Evolutionary conservation across 78 protist species (phyloP).

Genomic region (Dictyostelium capitatum): DNA sequence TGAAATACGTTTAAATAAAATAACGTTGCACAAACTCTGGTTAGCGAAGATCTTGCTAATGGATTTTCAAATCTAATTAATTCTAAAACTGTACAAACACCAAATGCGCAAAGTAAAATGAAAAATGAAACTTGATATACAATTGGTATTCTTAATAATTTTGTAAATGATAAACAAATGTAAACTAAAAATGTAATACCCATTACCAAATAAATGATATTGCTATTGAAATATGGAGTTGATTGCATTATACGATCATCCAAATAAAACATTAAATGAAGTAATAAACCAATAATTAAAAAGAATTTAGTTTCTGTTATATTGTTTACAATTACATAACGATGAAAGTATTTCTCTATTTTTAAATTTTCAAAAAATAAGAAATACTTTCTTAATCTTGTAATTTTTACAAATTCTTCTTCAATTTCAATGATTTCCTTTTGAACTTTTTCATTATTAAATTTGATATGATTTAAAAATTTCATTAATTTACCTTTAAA

Average conservation of each 20-base stretch:
- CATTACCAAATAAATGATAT: slow-evolving; percentile 24
- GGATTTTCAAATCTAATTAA: slow-evolving; percentile 60
- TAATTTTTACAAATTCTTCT: slow-evolving; percentile 21
- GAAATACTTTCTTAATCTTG: slow-evolving; percentile 12
- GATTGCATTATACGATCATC: slow-evolving; percentile 55
- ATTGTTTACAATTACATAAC: slow-evolving; percentile 44
- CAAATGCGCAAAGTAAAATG: slow-evolving; percentile 28
- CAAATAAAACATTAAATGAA: slow-evolving; percentile 38
- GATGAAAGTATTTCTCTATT: slow-evolving; percentile 40
- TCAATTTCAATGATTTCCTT: slow-evolving; percentile 30
- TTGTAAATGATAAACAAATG: slow-evolving; percentile 30
- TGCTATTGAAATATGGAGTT: neutral
- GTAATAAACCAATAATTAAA: slow-evolving; percentile 32
- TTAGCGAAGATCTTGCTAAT: slow-evolving; percentile 63
- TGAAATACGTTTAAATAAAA: slow-evolving; percentile 73
- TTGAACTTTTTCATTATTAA: neutral
- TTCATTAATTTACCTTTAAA: neutral
- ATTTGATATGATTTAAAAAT: neutral
- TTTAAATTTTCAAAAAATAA: slow-evolving; percentile 23
- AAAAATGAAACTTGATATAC: slow-evolving; percentile 39
- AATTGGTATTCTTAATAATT: neutral
- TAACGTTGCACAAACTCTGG: slow-evolving; percentile 44
- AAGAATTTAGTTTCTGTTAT: slow-evolving; percentile 63
- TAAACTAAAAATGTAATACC: slow-evolving; percentile 33
- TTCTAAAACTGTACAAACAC: slow-evolving; percentile 51